Evolutionary conservation across 192 early-diverging fungal genomes (phyloP), one percentile per base, ranked within the genome.

Genomic region (Umbelopsis sp.): DNA sequence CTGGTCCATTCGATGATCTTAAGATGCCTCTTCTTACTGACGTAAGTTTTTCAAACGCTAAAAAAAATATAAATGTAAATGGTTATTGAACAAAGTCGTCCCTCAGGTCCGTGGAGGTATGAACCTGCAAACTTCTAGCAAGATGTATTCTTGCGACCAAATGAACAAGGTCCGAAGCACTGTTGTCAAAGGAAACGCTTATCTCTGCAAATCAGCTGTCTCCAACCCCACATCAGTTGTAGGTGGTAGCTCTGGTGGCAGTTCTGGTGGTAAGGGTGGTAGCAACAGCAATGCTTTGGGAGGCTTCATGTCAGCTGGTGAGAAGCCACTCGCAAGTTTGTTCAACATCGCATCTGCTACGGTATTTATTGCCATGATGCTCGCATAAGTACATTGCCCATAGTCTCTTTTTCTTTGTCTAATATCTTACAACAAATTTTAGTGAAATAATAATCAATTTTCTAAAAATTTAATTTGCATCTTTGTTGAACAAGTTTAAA

Each of bases 1-100:
- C 78, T 20, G 90, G 90, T 25, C 73, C 74, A n/a, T 88, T 90
- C 68, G 81, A 83, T 64, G 85, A 86, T 68, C 70, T 89, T 16
- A 74, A 70, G 70, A 78, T 88, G 67, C 86, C 80, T 61, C 47
- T 70, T 30, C 25, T 80, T 4, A 49, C 37, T 11, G 74, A 80
- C 44, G 73, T 73, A 69, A 77, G 75, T 72, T 33, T 20, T 6
- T 5, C 22, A 46, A 22, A 12, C 2, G 10, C 22, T 15, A 47
- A 23, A 20, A 25, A 6, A 6, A 33, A 15, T 0, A 35, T 18
- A 35, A 8, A 13, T 2, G 6, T 4, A 16, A 10, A 2, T 61
- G 2, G 30, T 61, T 13, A 18, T 35, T 25, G 30, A 22, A 1
- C 18, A 5, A 5, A 16, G 10, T 46, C 9, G 8, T 51, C 5